Percentiles rank a stretch among this genome's conserved stretches.
These are phyloP conservation scores for Leccinum rimulosum DNA, from an alignment of 768 basidiomycete genomes.

Conservation along the genomic window DNA sequence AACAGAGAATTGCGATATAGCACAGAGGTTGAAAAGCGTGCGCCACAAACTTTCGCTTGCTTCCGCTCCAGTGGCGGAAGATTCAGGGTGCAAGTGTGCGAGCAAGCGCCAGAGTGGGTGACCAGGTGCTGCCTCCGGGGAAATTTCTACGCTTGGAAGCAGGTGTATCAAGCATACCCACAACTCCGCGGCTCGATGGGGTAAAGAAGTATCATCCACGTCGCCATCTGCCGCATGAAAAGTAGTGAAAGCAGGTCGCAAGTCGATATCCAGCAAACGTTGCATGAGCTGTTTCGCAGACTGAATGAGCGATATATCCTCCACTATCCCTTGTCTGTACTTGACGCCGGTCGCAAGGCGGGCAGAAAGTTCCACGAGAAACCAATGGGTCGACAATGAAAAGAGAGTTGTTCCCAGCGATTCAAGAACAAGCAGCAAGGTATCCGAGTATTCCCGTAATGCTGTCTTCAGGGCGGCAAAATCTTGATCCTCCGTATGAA, in stretches of 20 bases:
- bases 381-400: conserved; percentile 56
- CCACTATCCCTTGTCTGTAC: conserved; percentile 26
- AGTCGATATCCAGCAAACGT: conserved; percentile 52
- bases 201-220: conserved; percentile 35
- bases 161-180: conserved; percentile 77
- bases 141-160: conserved; percentile 27
- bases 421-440: conserved; percentile 39
- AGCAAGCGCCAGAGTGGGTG: conserved; percentile 50
- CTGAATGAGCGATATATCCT: conserved; percentile 21
- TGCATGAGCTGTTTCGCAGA: conserved; percentile 43
- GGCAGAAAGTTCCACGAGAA: conserved; percentile 54
- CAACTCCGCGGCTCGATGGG: conserved; percentile 52
- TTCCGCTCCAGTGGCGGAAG: conserved; percentile 35
- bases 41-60: conserved; percentile 73
- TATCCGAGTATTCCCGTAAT: conserved; percentile 37
- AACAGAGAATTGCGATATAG: conserved; percentile 75
- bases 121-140: conserved; percentile 16
- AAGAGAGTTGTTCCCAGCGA: conserved; percentile 34
- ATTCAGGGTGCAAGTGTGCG: conserved; percentile 31
- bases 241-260: conserved; percentile 34
- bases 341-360: conserved; percentile 35
- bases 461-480: conserved; percentile 28
- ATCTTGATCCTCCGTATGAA: conserved; percentile 35
- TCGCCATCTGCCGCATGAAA: conserved; percentile 20
- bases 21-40: conserved; percentile 62